phyloP scores from a whole-genome alignment of 306 rosid species.

The Prunus fruticosa region DNA sequence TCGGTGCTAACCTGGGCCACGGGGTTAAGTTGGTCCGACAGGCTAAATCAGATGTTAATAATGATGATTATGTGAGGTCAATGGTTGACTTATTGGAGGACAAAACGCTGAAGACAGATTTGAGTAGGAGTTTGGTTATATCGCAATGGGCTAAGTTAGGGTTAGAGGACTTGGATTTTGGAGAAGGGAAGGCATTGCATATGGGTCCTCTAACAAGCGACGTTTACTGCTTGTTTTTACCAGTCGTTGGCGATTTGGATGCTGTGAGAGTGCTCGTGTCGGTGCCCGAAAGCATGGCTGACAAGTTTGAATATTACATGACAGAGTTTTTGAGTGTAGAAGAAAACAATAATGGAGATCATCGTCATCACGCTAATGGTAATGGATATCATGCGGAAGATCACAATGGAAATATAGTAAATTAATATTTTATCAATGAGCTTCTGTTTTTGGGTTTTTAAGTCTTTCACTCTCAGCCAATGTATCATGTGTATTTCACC shows the following conservation, averaged over 20 bases:
- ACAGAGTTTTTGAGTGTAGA: constrained; percentile 21
- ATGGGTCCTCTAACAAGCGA: constrained; percentile 79
- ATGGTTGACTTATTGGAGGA: constrained; percentile 70
- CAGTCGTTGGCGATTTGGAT: constrained; percentile 45
- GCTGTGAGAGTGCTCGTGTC: constrained; percentile 71
- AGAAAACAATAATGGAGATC: constrained; percentile 13
- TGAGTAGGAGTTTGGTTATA: constrained; percentile 61
- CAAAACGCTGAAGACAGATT: constrained; percentile 49
- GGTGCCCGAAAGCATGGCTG: constrained; percentile 53
- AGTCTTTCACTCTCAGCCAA: neutral
- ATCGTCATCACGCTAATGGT: constrained; percentile 7
- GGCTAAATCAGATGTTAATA: constrained; percentile 39
- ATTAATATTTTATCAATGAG: neutral
- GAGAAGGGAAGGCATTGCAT: constrained; percentile 63
- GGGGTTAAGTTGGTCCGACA: constrained; percentile 56
- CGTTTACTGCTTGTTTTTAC: constrained; percentile 80
- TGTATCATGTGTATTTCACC: neutral
- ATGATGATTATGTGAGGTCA: constrained; percentile 51
- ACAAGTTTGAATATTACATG: constrained; percentile 53
- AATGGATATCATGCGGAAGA: constrained; percentile 24
- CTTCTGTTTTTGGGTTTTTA: neutral
- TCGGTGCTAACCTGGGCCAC: constrained; percentile 33
- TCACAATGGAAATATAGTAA: constrained; percentile 12
- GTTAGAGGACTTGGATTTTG: constrained; percentile 76
- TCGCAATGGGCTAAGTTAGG: constrained; percentile 90